Base-by-base conservation (phyloP, 1,284 basidiomycete species). In the Paramarasmius palmivorus region DNA sequence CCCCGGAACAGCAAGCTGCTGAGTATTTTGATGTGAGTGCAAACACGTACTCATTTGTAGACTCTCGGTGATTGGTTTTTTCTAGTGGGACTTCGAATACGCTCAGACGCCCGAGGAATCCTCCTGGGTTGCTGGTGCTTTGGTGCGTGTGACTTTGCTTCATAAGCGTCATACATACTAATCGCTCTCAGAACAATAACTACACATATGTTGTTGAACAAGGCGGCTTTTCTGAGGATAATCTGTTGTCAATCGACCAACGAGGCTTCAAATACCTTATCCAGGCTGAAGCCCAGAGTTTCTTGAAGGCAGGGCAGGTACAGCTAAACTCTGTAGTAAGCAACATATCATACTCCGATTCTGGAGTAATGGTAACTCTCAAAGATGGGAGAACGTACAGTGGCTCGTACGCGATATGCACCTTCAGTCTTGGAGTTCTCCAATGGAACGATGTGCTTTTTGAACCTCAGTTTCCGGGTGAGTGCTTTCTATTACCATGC, bases 391-490 rank as follows among this genome's bases (percentile, higher is more conserved):
- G 67, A 19, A 68, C 45, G 0, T 65, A 86, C 19, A 67, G 64
- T 1, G 82, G 76, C 2, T 76, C 83, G 32, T 82, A 83, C 58
- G 83, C 77, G 1, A 62, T 88, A 17, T 81, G 79, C 57, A 88
- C 86, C 0, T 86, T 88, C 65, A 84, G 81, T 51, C 63, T 84
- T 2, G 82, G 83, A 0, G 82, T 84, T 1, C 68, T 89, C 41
- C 86, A 89, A 67, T 71, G 85, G 53, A 70, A 77, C 40, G 84
- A 86, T 57, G 78, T 88, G 1, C 49, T 52, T 1, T 89, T 85
- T 59, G 61, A 71, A 25, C 87, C 86, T 3, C 46, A 66, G 2
- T 64, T 88, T 9, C 87, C 86, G 2, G 65, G 70, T 66, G 54
- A 32, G 61, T 57, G 37, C n/a, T 23, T 32, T 25, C 19, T 22